phyloP scores from a whole-genome alignment of 2,329 filamentous ascomycete genomes.

The Chaetomiaceae sp. region DNA sequence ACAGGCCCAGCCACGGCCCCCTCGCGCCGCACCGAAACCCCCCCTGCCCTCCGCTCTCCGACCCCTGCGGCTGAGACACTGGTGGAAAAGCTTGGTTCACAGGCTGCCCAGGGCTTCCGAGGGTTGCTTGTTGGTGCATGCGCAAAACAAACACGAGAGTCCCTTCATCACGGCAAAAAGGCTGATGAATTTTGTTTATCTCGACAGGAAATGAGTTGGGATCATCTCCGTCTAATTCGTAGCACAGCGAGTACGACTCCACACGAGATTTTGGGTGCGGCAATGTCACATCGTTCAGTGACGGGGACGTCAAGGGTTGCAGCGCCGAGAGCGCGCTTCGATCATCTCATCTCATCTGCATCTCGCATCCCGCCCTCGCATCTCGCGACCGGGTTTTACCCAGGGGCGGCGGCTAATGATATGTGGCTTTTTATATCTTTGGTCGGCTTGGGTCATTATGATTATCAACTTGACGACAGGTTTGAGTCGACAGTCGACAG shows the following conservation, averaged over 20 bases:
- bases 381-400: conserved; percentile 1
- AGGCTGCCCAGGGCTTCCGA: neutral
- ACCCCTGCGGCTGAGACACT: neutral
- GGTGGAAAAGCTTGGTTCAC: neutral
- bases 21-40: conserved; percentile 3
- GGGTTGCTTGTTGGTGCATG: too few species aligned
- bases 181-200: too few species aligned
- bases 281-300: conserved; percentile 6
- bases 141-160: conserved; percentile 3
- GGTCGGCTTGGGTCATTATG: too few species aligned
- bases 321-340: conserved; percentile 5
- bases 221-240: neutral
- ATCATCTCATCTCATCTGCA: conserved; percentile 12
- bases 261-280: neutral
- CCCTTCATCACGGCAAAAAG: conserved; percentile 12
- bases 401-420: conserved; percentile 9
- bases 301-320: neutral
- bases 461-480: neutral
- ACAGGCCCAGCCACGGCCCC: conserved; percentile 9
- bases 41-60: neutral
- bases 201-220: neutral
- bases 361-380: conserved; percentile 7
- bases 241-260: neutral
- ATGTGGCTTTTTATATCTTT: conserved; percentile 2
- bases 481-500: too few species aligned